Percentiles rank a stretch among this genome's conserved stretches.
phyloP scores from a whole-genome alignment of 225 moss, liverwort and hornwort species.

The Bryum argenteum region DNA sequence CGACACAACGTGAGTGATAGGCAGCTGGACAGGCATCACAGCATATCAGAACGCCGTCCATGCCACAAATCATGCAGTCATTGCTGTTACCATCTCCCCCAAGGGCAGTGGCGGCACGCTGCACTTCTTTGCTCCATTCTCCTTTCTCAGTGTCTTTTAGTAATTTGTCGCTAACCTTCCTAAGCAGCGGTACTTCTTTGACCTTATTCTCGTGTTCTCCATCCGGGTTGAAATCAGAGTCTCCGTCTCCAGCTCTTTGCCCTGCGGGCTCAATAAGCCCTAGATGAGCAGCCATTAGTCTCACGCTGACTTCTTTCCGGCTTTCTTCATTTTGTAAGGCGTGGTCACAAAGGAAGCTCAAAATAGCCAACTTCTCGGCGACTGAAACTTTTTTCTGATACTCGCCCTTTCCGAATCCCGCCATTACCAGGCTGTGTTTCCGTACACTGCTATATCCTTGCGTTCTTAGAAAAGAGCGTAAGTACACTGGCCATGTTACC shows the following conservation, averaged over 20 bases:
- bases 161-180: conserved; percentile 63
- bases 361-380: conserved; percentile 67
- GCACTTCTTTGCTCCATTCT: conserved; percentile 72
- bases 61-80: conserved; percentile 92
- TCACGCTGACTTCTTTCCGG: conserved; percentile 79
- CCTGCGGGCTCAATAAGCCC: conserved; percentile 36
- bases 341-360: conserved; percentile 92
- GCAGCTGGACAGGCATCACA: conserved; percentile 99
- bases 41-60: conserved; percentile 98
- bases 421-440: conserved; percentile 55
- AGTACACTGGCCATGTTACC: conserved; percentile 88
- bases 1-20: conserved; percentile 93
- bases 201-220: conserved; percentile 42
- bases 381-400: conserved; percentile 69
- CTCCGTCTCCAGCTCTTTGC: conserved; percentile 48
- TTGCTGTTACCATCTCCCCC: conserved; percentile 90
- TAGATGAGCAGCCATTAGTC: conserved; percentile 66
- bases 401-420: conserved; percentile 57
- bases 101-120: conserved; percentile 61
- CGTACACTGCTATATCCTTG: conserved; percentile 68
- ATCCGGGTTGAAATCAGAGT: conserved; percentile 57
- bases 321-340: conserved; percentile 85
- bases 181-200: conserved; percentile 52
- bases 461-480: conserved; percentile 73
- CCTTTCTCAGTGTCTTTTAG: conserved; percentile 70